Base-by-base conservation (phyloP, 441 rosid genomes). In the Aquilaria agallochum region DNA sequence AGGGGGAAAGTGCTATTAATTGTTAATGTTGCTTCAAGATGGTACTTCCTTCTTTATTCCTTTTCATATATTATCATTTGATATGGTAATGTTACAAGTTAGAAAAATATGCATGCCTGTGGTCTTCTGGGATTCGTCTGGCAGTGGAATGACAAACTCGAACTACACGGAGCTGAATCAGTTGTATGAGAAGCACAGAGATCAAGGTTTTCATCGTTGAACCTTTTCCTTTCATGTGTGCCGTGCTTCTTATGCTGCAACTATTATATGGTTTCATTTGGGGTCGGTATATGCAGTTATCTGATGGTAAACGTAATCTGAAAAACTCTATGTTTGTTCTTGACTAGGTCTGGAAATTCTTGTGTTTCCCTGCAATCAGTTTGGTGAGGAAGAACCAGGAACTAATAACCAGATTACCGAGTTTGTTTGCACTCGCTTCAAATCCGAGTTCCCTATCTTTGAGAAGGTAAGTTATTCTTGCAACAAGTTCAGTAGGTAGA, bases 291-390 rank as follows among this genome's bases (percentile, higher is more conserved):
- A 10, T 6, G 45, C 9, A 10, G 45, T 40, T 40, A 20, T 20
- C 27, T 20, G 27, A 20, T 20, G 27, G 45, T 5, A 5, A 40
- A 5, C 45, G 9, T 40, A 2, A 40, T 40, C 31, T 40, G 9
- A 40, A 40, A 0, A 10, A 40, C 9, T 8, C 45, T 40, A 40
- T 47, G 14, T 55, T 54, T 64, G 57, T 54, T 27, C 47, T 12
- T 56, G 65, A 32, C 33, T 80, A 89, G 96, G 98, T 55, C 64
- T 93, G 12, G 91, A 93, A 79, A 83, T 93, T 68, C 65, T 88
- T 70, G 97, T 91, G 65, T 93, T 93, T 72, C 98, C 97, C 2
- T 90, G 97, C 81, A 93, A 93, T 78, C 97, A 93, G 69, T 93
- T 93, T 76, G 97, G 90, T 2, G 82, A 81, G 2, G 89, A 93